phyloP scores from a whole-genome alignment of 139 green algal species.

The Haematococcus sp. region DNA sequence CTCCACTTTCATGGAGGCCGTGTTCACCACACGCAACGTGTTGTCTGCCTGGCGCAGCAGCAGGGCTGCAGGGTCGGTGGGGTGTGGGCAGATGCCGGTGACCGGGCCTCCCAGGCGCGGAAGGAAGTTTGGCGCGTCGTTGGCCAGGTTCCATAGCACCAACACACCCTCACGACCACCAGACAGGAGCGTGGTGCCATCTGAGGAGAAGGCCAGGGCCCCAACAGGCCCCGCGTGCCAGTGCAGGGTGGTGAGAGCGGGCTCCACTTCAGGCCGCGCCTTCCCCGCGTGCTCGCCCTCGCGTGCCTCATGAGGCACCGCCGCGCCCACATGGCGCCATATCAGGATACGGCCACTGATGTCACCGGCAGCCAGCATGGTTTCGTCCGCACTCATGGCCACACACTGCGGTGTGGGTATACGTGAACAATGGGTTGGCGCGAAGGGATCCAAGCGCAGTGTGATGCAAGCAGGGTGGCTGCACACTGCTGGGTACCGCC shows the following conservation, averaged over 20 bases:
- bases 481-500: too few relatives aligned
- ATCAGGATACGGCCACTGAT: constrained; percentile 73
- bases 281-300: constrained; percentile 3
- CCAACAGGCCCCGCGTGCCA: constrained; percentile 81
- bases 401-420: constrained; percentile 49
- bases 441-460: background rate
- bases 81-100: constrained; percentile 32
- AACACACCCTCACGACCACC: constrained; percentile 81
- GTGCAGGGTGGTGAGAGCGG: constrained; percentile 67
- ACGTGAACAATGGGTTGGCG: background rate
- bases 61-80: constrained; percentile 52
- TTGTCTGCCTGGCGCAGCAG: constrained; percentile 72
- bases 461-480: too few relatives aligned
- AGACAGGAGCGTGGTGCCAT: constrained; percentile 78
- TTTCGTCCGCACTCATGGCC: constrained; percentile 54
- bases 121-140: constrained; percentile 28
- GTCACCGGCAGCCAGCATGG: constrained; percentile 73
- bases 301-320: constrained; percentile 19
- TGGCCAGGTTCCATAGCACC: constrained; percentile 77
- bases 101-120: constrained; percentile 69
- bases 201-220: constrained; percentile 67
- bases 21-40: constrained; percentile 64
- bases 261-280: background rate
- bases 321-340: constrained; percentile 56
- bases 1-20: constrained; percentile 52